Evolutionary conservation across 1,139 yeast species (phyloP), one percentile per base, ranked within the genome.

Genomic region (Debaryomyces robertsiae): DNA sequence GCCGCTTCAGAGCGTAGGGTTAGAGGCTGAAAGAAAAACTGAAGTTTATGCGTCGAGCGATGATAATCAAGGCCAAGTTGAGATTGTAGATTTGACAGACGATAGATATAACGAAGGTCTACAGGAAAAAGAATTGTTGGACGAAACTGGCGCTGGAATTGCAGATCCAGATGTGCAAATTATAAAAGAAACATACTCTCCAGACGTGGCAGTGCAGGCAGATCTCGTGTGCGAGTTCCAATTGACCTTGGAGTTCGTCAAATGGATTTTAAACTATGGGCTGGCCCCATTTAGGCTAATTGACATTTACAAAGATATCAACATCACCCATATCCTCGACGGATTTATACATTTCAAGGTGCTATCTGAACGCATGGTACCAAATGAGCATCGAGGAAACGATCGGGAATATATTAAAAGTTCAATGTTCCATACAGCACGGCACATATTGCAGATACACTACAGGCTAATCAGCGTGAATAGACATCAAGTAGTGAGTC

Each of bases 351-450:
- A 45, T 1, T 42, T 57, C 1, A 50, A 52, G 17, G 43, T 57
- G 11, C 46, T 60, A 3, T 50, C 50, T 7, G 15, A 19, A 10
- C 27, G 29, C 11, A 22, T 29, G 6, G 14, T 30, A 9, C 19
- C 25, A 13, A 27, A 39, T 23, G 32, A 18, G 3, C 19, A 32
- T 22, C 29, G 19, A 35, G 11, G 6, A n/a, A 22, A 11, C 18
- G 16, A 24, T 10, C 11, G 14, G 25, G 27, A 27, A 4, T 9
- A 31, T 1, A 43, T 47, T 1, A 52, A 48, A 23, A 46, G 54
- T 11, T 42, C 52, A 11, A 33, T 62, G 2, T 71, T 73, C 43
- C 74, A 70, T 41, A 43, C 51, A 6, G 53, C 65, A 7, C 48
- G 73, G 34, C 72, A 65, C 43, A 43, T 46, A 15, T 43, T 72